Evolutionary conservation across 768 basidiomycete genomes (phyloP).

Genomic region (Cyathus striatus): DNA sequence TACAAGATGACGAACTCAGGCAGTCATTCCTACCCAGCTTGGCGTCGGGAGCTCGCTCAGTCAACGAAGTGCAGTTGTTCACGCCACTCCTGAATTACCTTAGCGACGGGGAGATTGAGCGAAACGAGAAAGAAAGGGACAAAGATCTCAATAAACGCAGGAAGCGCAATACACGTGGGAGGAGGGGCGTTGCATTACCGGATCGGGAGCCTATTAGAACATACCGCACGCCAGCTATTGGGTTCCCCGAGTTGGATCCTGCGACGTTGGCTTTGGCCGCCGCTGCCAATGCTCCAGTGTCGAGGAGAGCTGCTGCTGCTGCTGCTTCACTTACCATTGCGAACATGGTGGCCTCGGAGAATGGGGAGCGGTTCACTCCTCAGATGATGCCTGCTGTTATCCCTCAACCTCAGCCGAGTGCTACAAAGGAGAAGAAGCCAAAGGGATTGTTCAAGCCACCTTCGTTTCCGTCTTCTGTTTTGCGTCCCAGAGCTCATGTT

Average conservation of each 20-base stretch:
- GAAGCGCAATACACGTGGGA: conserved; percentile 78
- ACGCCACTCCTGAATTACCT: conserved; percentile 90
- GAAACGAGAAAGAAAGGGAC: conserved; percentile 89
- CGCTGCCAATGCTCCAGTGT: conserved; percentile 62
- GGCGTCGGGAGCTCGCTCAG: conserved; percentile 60
- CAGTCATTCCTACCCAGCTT: conserved; percentile 86
- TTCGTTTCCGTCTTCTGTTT: conserved; percentile 43
- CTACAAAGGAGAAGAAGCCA: conserved; percentile 60
- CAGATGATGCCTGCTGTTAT: conserved; percentile 30
- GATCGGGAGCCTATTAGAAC: conserved; percentile 93
- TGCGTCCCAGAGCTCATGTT: conserved; percentile 58
- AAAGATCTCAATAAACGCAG: conserved; percentile 85
- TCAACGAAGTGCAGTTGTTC: conserved; percentile 73
- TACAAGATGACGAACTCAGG: conserved; percentile 89
- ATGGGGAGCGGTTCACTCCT: conserved; percentile 59
- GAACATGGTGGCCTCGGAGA: conserved; percentile 90
- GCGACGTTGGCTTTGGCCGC: conserved; percentile 63
- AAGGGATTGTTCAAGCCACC: conserved; percentile 77
- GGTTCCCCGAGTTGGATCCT: conserved; percentile 75
- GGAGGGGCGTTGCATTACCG: conserved; percentile 77
- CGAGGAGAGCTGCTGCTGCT: conserved; percentile 80
- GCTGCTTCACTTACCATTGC: conserved; percentile 83
- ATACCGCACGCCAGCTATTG: conserved; percentile 83
- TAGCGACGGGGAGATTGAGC: conserved; percentile 84
- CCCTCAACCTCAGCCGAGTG: conserved; percentile 29